Percentiles rank a stretch among this genome's conserved stretches.
Evolutionary conservation across 108 stramenopile species (phyloP).

Genomic region (Skeletonema costatum): DNA sequence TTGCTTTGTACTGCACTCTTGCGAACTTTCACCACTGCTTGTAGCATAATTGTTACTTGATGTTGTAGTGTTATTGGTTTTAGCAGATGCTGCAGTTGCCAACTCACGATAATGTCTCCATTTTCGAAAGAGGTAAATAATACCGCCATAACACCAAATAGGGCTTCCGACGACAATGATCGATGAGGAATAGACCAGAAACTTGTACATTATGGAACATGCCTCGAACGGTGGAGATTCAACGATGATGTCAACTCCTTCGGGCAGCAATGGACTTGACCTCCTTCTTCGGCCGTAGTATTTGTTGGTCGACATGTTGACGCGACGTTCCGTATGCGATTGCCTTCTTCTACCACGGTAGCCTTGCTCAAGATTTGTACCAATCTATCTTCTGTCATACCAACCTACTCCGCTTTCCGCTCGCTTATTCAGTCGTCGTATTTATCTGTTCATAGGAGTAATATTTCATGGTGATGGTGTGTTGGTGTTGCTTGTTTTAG

Average conservation of each 20-base stretch:
- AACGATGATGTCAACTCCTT: slow-evolving; percentile 38
- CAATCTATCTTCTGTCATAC: no score
- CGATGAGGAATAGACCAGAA: slow-evolving; percentile 44
- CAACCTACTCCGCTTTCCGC: no score
- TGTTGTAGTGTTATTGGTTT: neutral
- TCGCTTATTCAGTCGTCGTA: no score
- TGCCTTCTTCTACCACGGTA: no score
- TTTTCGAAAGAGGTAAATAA: slow-evolving; percentile 34
- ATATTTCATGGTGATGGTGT: no score
- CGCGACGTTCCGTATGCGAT: neutral
- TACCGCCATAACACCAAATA: slow-evolving; percentile 48
- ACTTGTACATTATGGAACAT: slow-evolving; percentile 34
- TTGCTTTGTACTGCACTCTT: neutral
- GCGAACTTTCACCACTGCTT: slow-evolving; percentile 16
- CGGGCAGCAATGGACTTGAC: slow-evolving; percentile 28
- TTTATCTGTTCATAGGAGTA: no score
- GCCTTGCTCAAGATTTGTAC: no score
- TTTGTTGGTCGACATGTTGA: neutral
- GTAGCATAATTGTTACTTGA: neutral
- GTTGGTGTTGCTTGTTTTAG: no score
- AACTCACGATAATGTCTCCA: slow-evolving; percentile 40
- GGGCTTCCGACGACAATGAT: slow-evolving; percentile 45
- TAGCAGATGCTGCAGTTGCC: slow-evolving; percentile 2
- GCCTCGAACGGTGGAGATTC: slow-evolving; percentile 36
- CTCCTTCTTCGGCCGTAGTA: neutral